Percentiles rank a stretch among this genome's conserved stretches.
phyloP scores from a whole-genome alignment of 495 filamentous ascomycete genomes.

The Evernia prunastri region DNA sequence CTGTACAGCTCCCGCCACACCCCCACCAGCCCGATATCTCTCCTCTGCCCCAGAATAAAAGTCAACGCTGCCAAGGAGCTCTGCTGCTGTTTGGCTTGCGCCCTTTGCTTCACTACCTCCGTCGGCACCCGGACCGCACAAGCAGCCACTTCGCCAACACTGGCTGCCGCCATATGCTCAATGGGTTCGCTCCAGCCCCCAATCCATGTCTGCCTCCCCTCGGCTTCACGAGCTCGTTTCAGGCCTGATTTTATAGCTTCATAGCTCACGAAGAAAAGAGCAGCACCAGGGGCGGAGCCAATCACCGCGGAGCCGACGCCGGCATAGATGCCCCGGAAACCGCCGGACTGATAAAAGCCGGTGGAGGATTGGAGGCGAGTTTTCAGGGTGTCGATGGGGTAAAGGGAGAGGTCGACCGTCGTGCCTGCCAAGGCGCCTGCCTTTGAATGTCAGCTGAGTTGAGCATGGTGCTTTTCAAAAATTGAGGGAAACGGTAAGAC shows the following conservation, averaged over 20 bases:
- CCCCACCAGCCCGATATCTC: conserved; percentile 37
- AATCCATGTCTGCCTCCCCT: conserved; percentile 1
- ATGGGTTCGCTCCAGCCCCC: conserved; percentile 33
- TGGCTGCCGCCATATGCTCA: conserved; percentile 82
- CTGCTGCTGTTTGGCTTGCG: conserved; percentile 72
- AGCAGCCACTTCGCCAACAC: conserved; percentile 81
- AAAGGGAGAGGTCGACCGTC: conserved; percentile 84
- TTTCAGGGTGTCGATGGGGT: conserved; percentile 87
- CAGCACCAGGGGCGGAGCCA: conserved; percentile 89
- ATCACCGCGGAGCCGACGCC: conserved; percentile 59
- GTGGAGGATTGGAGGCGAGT: conserved; percentile 83
- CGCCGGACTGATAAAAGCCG: conserved; percentile 66
- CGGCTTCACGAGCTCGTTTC: conserved; percentile 9
- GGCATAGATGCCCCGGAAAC: conserved; percentile 70
- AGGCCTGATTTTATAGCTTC: conserved; percentile 67
- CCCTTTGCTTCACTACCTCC: conserved; percentile 93
- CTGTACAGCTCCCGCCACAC: conserved; percentile 83
- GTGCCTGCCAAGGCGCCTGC: conserved; percentile 79
- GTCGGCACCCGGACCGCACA: conserved; percentile 91
- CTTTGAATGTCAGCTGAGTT: conserved; percentile 31
- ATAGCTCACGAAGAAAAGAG: conserved; percentile 97
- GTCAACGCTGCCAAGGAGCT: conserved; percentile 55
- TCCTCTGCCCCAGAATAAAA: conserved; percentile 57
- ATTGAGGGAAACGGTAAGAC: background rate
- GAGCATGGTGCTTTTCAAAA: background rate